These are phyloP conservation scores for Collybiopsis confluens DNA, from an alignment of 768 basidiomycete species.

Conservation along the genomic window DNA sequence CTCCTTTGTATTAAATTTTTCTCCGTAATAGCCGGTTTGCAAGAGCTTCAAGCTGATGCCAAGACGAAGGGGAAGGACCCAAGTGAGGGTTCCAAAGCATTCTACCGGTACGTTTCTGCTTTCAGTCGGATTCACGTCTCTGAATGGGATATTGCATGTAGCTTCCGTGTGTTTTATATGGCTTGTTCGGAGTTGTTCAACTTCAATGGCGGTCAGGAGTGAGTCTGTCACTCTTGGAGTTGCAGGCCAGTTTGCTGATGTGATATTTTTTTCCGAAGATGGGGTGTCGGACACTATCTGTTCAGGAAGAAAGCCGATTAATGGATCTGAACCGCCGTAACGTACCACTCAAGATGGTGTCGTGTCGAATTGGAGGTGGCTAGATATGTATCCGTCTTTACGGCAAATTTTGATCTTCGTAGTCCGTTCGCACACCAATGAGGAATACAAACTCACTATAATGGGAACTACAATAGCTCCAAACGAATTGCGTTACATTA, in stretches of 20 bases:
- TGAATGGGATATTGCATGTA: slow-evolving; percentile 13
- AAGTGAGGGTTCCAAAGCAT: slow-evolving; percentile 55
- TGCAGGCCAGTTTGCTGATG: slow-evolving; percentile 7
- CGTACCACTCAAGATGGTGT: too few species aligned
- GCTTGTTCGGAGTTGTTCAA: slow-evolving; percentile 69
- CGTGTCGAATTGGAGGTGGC: too few species aligned
- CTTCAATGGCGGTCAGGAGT: slow-evolving; percentile 58
- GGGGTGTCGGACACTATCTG: slow-evolving; percentile 55
- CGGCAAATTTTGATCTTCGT: too few species aligned
- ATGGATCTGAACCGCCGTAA: too few species aligned
- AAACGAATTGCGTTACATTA: too few species aligned
- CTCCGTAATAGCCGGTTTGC: slow-evolving; percentile 36
- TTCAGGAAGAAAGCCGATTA: too few species aligned
- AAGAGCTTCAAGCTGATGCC: slow-evolving; percentile 46
- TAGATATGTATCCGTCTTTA: too few species aligned
- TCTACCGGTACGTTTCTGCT: slow-evolving; percentile 40
- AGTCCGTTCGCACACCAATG: too few species aligned
- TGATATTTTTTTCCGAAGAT: slow-evolving; percentile 26
- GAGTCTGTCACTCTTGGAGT: slow-evolving; percentile 30
- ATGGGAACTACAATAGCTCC: too few species aligned
- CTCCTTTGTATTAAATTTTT: neutral
- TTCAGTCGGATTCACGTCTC: neutral
- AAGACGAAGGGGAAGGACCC: slow-evolving; percentile 36
- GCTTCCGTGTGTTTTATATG: slow-evolving; percentile 70
- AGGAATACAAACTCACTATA: too few species aligned